A percentile compares a stretch with the other conserved stretches of the same genome.
Conservation (phyloP, 2,329 filamentous ascomycete species). For the Decorospora gaudefroyi region DNA sequence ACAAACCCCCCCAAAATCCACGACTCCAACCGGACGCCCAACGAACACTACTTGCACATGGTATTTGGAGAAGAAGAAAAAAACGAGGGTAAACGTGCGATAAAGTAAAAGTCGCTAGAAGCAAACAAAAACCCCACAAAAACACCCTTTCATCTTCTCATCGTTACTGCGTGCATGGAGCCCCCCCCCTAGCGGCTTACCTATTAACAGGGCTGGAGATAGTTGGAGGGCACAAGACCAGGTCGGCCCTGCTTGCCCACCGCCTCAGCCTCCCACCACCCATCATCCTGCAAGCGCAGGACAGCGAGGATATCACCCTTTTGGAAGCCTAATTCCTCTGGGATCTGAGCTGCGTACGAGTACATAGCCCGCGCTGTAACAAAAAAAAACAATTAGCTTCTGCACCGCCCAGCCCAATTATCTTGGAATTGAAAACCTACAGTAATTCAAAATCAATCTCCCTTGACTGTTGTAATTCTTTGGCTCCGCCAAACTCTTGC, state of each 20-base stretch:
- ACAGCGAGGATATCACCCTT: slow-evolving; percentile 93
- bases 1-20: too few relatives aligned
- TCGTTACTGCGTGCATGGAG: background rate
- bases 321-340: slow-evolving; percentile 87
- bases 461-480: slow-evolving; percentile 85
- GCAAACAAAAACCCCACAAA: background rate
- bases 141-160: background rate
- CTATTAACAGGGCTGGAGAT: slow-evolving; percentile 63
- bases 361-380: slow-evolving; percentile 84
- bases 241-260: slow-evolving; percentile 63
- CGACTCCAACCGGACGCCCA: too few relatives aligned
- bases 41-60: too few relatives aligned
- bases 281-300: slow-evolving; percentile 89
- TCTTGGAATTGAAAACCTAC: slow-evolving; percentile 62
- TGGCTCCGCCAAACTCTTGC: slow-evolving; percentile 87
- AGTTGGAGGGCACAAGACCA: slow-evolving; percentile 69
- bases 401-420: background rate
- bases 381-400: background rate
- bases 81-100: slow-evolving; percentile 13
- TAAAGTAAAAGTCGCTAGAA: slow-evolving; percentile 1
- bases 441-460: slow-evolving; percentile 86
- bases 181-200: too few relatives aligned
- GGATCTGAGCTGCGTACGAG: slow-evolving; percentile 90
- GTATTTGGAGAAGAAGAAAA: too few relatives aligned
- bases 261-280: slow-evolving; percentile 98